Evolutionary conservation across 2,329 filamentous ascomycete genomes (phyloP), one percentile per base, ranked within the genome.

Genomic region (Colletotrichum zoysiae): DNA sequence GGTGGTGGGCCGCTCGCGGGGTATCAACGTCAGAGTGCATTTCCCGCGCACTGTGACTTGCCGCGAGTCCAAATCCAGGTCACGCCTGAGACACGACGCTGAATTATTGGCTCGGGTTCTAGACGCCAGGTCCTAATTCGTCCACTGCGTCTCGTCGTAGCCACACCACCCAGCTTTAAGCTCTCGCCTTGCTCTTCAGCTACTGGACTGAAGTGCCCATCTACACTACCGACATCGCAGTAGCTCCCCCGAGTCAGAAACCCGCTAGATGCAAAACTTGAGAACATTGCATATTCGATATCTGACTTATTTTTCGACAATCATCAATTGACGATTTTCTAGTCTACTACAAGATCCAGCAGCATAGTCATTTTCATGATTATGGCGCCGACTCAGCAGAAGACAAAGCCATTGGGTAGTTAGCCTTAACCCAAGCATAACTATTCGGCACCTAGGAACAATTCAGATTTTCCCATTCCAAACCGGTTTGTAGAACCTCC

Each of bases 1-100:
- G 70, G 60, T 72, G 69, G 69, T 71, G 70, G 65, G 70, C 33
- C 70, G 70, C 70, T 23, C 70, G 70, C 70, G 70, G 70, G 66
- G 59, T 65, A 46, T 46, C 11, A 72, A 72, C 70, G 65, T 72
- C 70, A 72, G 69, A 40, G 58, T 69, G 59, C 65, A 57, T 61
- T 12, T 61, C 50, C 42, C 42, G 8, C 44, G 46, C 59, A 26
- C 44, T 40, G 33, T 40, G 44, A 61, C 42, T 50, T 33, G 30
- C 58, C 8, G 12, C n/a, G 33, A 62, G 46, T 51, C 64, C 51
- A 59, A 44, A 46, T 51, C 38, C 65, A 69, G 58, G 65, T 71
- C 65, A 69, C 59, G 69, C 69, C 35, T 53, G 46, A 69, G 51
- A 69, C 65, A 69, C 18, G n/a, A 23, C n/a, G 16, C 20, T 69